phyloP scores from a whole-genome alignment of 2,329 filamentous ascomycete species.

The Claviceps quebecensis region DNA sequence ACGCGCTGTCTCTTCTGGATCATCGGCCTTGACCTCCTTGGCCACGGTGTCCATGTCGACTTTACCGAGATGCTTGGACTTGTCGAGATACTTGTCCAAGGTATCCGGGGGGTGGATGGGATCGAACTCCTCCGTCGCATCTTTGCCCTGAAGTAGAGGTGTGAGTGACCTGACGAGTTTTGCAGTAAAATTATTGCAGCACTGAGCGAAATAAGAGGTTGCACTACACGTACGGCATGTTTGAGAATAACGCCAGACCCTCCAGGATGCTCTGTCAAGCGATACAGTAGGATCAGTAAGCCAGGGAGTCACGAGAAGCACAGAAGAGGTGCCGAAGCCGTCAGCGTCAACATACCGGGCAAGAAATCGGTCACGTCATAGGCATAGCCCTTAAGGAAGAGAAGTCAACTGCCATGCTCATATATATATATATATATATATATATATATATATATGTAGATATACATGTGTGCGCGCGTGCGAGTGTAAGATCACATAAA shows the following conservation, averaged over 20 bases:
- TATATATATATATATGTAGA: no score
- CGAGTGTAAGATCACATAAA: no score
- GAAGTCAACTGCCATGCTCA: neutral
- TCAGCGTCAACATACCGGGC: slow-evolving; percentile 37
- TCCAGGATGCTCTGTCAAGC: slow-evolving; percentile 60
- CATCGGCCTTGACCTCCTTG: slow-evolving; percentile 55
- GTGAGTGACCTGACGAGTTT: neutral
- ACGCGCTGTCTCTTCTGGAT: slow-evolving; percentile 44
- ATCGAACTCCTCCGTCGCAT: slow-evolving; percentile 84
- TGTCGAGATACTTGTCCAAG: slow-evolving; percentile 68
- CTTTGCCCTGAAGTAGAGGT: slow-evolving; percentile 49
- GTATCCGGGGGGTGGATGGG: slow-evolving; percentile 83
- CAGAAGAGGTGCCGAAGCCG: neutral
- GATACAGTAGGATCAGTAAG: neutral
- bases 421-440: no score
- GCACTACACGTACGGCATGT: slow-evolving; percentile 50
- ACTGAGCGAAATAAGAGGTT: no score
- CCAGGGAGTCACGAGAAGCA: neutral
- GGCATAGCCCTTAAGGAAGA: slow-evolving; percentile 47
- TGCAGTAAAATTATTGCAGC: no score
- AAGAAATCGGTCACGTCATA: slow-evolving; percentile 86
- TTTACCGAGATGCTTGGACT: slow-evolving; percentile 74
- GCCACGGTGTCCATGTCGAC: slow-evolving; percentile 79
- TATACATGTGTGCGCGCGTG: no score
- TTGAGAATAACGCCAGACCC: slow-evolving; percentile 90